A percentile compares a stretch with the other conserved stretches of the same genome.
These are phyloP conservation scores for Rheum nobile DNA, from an alignment of 148 eudicot species.

Conservation along the genomic window DNA sequence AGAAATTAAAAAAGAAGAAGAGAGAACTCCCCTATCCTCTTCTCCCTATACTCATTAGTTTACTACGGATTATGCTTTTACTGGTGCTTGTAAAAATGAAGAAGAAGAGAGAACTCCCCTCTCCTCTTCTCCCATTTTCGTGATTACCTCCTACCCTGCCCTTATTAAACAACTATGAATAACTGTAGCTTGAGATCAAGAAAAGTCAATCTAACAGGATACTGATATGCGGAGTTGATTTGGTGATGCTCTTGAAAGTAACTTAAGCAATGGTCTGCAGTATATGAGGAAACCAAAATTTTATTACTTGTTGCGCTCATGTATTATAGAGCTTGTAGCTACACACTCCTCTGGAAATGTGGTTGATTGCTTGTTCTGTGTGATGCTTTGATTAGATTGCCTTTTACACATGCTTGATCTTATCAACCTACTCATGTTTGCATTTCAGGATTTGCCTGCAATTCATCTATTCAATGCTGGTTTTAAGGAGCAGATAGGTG, in stretches of 20 bases:
- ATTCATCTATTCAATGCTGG: slow-evolving; percentile 71
- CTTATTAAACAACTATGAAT: background rate
- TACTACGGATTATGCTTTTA: no score
- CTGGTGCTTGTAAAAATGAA: no score
- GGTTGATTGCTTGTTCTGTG: slow-evolving; percentile 9
- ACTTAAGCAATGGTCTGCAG: background rate
- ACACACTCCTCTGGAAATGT: background rate
- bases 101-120: no score
- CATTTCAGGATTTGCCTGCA: slow-evolving; percentile 55
- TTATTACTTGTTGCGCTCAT: background rate
- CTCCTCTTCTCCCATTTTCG: background rate
- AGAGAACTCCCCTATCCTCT: no score
- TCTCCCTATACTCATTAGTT: no score
- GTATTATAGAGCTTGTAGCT: background rate
- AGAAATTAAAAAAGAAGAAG: no score
- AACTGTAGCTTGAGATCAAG: background rate
- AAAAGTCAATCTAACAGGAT: background rate
- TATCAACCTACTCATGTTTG: slow-evolving; percentile 14
- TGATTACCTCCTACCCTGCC: background rate
- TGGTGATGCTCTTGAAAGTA: background rate
- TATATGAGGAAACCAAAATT: background rate
- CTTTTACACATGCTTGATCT: slow-evolving; percentile 15
- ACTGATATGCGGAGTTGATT: background rate
- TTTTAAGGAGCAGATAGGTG: slow-evolving; percentile 70
- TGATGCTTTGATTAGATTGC: slow-evolving; percentile 8